These are phyloP conservation scores for Claviceps digitariae DNA, from an alignment of 2,329 filamentous ascomycete species.

Conservation along the genomic window DNA sequence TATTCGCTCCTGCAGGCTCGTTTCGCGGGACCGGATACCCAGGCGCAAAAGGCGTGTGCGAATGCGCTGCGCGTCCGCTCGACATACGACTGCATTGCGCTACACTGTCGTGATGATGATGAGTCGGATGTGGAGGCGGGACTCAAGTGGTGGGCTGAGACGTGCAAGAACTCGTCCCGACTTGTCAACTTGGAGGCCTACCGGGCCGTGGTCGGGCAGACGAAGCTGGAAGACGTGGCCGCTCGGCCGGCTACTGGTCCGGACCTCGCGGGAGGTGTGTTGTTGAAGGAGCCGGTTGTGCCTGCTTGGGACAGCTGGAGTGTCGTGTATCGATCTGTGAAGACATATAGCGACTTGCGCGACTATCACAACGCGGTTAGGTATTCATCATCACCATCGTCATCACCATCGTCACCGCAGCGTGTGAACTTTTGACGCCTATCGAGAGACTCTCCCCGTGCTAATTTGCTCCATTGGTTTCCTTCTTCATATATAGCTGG, in stretches of 20 bases:
- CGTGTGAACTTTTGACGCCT: no score
- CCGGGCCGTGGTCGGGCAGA: slow-evolving; percentile 1
- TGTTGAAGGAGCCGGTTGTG: neutral
- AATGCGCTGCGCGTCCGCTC: slow-evolving; percentile 9
- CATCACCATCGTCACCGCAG: neutral
- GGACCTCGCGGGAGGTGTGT: neutral
- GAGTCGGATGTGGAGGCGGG: slow-evolving; percentile 6
- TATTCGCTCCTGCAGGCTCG: slow-evolving; percentile 9
- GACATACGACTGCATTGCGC: slow-evolving; percentile 8
- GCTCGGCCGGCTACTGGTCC: neutral
- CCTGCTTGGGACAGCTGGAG: slow-evolving; percentile 5
- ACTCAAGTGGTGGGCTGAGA: slow-evolving; percentile 8
- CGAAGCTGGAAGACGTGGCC: neutral
- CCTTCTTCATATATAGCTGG: neutral
- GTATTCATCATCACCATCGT: neutral
- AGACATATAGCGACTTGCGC: slow-evolving; percentile 4
- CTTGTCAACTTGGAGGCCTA: slow-evolving; percentile 7
- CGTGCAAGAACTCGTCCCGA: slow-evolving; percentile 10
- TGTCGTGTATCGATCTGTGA: slow-evolving; percentile 2
- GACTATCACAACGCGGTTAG: slow-evolving; percentile 5
- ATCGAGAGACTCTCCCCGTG: neutral
- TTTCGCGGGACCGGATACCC: slow-evolving; percentile 5
- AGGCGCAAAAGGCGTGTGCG: slow-evolving; percentile 8
- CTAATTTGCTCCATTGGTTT: neutral
- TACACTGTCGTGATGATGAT: slow-evolving; percentile 6